These are phyloP conservation scores for Chlorencoelia australis DNA, from an alignment of 2,329 filamentous ascomycete genomes.

Conservation along the genomic window DNA sequence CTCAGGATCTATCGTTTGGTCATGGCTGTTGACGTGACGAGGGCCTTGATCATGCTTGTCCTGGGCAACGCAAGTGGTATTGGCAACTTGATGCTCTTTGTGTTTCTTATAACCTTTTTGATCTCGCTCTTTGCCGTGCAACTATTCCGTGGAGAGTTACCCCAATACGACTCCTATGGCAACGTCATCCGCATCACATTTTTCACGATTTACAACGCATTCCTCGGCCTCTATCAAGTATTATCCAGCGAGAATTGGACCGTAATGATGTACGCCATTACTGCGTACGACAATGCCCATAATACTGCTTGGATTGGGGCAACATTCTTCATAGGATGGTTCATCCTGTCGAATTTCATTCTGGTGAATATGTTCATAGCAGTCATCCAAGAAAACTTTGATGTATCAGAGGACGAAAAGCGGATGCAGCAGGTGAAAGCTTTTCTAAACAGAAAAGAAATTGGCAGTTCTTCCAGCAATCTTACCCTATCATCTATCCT, in stretches of 20 bases:
- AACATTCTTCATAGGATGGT: conserved; percentile 87
- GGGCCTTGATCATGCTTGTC: conserved; percentile 77
- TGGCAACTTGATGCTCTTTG: conserved; percentile 87
- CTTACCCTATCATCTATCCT: conserved; percentile 66
- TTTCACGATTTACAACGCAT: conserved; percentile 86
- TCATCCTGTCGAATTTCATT: conserved; percentile 90
- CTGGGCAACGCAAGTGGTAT: conserved; percentile 88
- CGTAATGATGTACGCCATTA: conserved; percentile 71
- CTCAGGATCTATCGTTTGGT: conserved; percentile 87
- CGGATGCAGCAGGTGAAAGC: conserved; percentile 92
- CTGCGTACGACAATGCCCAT: conserved; percentile 51
- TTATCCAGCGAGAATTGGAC: conserved; percentile 98
- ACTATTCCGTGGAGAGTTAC: conserved; percentile 81
- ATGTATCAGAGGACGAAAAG: conserved; percentile 97
- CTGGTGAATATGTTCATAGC: conserved; percentile 99
- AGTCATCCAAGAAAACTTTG: conserved; percentile 98
- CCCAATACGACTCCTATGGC: conserved; percentile 48
- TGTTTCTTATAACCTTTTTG: conserved; percentile 90
- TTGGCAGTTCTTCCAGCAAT: conserved; percentile 62
- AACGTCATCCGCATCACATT: conserved; percentile 65
- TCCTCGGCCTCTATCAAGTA: conserved; percentile 95
- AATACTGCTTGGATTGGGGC: conserved; percentile 89
- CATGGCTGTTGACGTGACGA: conserved; percentile 75
- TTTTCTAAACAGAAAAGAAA: conserved; percentile 83
- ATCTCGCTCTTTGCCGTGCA: conserved; percentile 89